These are phyloP conservation scores for Rhamnella rubrinervis DNA, from an alignment of 331 rosid genomes.

Conservation along the genomic window DNA sequence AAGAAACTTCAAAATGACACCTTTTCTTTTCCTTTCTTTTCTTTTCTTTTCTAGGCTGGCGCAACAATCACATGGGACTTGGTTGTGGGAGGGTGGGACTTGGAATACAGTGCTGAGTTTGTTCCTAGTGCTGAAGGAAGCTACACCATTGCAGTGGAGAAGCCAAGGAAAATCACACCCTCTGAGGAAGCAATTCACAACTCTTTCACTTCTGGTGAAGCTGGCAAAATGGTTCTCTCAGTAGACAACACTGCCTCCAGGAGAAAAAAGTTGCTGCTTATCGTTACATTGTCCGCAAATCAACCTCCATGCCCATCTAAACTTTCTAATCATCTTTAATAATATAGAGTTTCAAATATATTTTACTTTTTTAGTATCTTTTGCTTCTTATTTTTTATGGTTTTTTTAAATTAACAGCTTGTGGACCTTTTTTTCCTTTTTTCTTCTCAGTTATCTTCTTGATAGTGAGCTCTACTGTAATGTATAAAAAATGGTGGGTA, in stretches of 20 bases:
- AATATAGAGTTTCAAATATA: background rate
- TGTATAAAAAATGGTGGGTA: constrained; percentile 39
- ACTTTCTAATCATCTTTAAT: background rate
- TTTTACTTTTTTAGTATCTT: background rate
- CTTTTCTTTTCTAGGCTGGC: constrained; percentile 45
- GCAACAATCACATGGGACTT: constrained; percentile 90
- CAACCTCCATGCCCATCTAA: constrained; percentile 17
- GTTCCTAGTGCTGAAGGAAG: constrained; percentile 64
- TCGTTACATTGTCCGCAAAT: constrained; percentile 72
- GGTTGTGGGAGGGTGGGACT: constrained; percentile 96
- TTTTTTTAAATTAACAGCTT: constrained; percentile 17
- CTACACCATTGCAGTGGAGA: constrained; percentile 81
- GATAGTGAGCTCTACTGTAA: constrained; percentile 29
- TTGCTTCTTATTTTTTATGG: constrained; percentile 18
- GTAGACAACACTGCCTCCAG: constrained; percentile 81
- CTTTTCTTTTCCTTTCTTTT: background rate
- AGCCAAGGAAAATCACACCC: constrained; percentile 56
- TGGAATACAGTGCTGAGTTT: constrained; percentile 89
- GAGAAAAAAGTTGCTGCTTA: constrained; percentile 88
- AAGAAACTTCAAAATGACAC: background rate
- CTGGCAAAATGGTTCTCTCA: constrained; percentile 79
- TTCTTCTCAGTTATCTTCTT: background rate
- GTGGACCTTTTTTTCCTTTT: constrained; percentile 34
- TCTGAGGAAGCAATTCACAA: constrained; percentile 74
- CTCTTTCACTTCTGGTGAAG: constrained; percentile 68